Conservation (phyloP, 2,329 filamentous ascomycete genomes). For the Sporothrix protearum region DNA sequence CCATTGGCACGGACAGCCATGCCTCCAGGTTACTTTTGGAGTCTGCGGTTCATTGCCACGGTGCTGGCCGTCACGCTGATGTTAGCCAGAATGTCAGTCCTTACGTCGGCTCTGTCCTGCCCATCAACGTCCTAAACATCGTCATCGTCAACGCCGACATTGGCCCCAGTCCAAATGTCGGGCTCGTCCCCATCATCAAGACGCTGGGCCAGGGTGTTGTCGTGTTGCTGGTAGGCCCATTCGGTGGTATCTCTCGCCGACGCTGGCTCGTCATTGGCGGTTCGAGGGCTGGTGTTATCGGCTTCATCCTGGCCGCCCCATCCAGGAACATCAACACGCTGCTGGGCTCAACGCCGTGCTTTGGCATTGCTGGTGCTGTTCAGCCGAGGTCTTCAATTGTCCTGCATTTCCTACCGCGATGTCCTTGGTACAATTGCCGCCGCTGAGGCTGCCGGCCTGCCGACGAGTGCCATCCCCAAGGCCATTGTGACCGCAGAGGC, state of each 20-base stretch:
- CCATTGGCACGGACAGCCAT: constrained; percentile 37
- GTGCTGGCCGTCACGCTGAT: constrained; percentile 39
- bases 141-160: constrained; percentile 27
- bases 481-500: not conserved
- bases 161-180: constrained; percentile 36
- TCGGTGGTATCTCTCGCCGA: constrained; percentile 41
- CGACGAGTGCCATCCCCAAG: not conserved
- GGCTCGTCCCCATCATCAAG: constrained; percentile 38
- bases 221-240: constrained; percentile 36
- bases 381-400: constrained; percentile 40
- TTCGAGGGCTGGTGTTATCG: constrained; percentile 37
- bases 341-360: constrained; percentile 37
- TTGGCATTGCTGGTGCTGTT: constrained; percentile 38
- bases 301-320: constrained; percentile 38
- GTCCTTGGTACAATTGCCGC: constrained; percentile 28
- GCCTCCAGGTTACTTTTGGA: constrained; percentile 39
- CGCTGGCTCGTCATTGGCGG: constrained; percentile 42
- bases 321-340: constrained; percentile 37
- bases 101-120: constrained; percentile 39
- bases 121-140: constrained; percentile 39
- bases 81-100: constrained; percentile 38
- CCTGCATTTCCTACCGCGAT: constrained; percentile 37
- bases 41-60: constrained; percentile 36
- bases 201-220: constrained; percentile 38
- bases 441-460: constrained; percentile 35